Evolutionary conservation across 108 stramenopile genomes (phyloP), one percentile per base, ranked within the genome.

Genomic region (Cyclotella sp.): DNA sequence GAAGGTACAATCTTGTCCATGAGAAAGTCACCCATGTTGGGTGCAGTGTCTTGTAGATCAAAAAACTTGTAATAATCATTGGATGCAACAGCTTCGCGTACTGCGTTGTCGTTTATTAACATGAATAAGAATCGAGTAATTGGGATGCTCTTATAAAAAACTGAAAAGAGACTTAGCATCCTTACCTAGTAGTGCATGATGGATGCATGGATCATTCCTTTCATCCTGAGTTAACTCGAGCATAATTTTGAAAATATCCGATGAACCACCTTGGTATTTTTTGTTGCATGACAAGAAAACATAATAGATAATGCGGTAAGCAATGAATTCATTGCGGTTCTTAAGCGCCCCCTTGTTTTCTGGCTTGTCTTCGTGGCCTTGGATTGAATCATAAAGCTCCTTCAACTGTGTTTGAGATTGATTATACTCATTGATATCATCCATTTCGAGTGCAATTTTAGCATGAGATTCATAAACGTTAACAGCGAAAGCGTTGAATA

Each of bases 401-500:
- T 89, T 88, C 39, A 94, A 80, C 63, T 98, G 97, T 13, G 98
- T 98, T 78, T 97, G 97, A 72, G 96, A 97, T 72, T 97, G 97
- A 74, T 99, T 99, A 78, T 89, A 97, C 69, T 95, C 94, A 60
- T 93, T 93, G 62, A 95, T 44, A 68, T 94, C 93, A 42, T 88
- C 90, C 58, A 96, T 85, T 78, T 96, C 93, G 55, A 99, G 71
- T 29, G 97, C 97, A 66, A 97, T 89, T 51, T 97, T 91, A 11
- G 97, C 98, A 76, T 98, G 97, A 24, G 91, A 90, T 59, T 99
- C 98, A 73, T 99, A 98, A 21, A 95, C 97, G 54, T 91, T 72
- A 9, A 97, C 94, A 9, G 96, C 89, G 80, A 99, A 97, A 3
- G 81, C 79, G 77, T 93, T 89, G 60, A 91, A 77, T 11, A 99